Evolutionary conservation across 331 rosid genomes (phyloP).

Genomic region (Saraca asoca): DNA sequence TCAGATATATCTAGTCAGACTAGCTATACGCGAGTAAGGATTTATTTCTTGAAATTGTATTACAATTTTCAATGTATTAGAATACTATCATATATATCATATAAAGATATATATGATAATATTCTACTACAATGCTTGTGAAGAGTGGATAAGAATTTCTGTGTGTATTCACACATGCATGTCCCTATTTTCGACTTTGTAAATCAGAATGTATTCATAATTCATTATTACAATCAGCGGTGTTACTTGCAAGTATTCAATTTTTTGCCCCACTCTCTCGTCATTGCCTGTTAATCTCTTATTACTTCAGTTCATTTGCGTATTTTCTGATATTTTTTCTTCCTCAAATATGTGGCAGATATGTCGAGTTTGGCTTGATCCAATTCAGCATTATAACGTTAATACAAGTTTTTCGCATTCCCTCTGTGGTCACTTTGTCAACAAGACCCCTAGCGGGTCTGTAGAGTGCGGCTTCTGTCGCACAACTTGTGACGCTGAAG

Average conservation of each 20-base stretch:
- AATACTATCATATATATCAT: no score
- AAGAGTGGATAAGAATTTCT: no score
- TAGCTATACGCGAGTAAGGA: slow-evolving; percentile 60
- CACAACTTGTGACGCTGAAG: slow-evolving; percentile 48
- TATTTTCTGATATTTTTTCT: slow-evolving; percentile 32
- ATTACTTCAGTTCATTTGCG: not conserved
- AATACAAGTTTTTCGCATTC: slow-evolving; percentile 70
- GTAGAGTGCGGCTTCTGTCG: slow-evolving; percentile 73
- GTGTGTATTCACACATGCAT: no score
- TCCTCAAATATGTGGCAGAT: slow-evolving; percentile 47
- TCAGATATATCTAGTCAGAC: slow-evolving; percentile 56
- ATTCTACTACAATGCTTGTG: no score
- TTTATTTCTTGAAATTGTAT: not conserved
- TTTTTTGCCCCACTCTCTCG: not conserved
- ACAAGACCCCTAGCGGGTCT: slow-evolving; percentile 44
- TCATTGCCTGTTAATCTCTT: not conserved
- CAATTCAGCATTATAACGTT: slow-evolving; percentile 58
- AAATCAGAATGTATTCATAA: no score
- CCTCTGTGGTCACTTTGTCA: slow-evolving; percentile 73
- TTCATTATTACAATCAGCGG: no score
- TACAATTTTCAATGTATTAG: no score
- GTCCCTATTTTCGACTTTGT: no score
- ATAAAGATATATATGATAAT: no score
- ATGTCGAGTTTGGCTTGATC: slow-evolving; percentile 69
- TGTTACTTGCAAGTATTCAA: not conserved